Evolutionary conservation across 2,329 filamentous ascomycete genomes (phyloP).

Genomic region (Beauveria medogensis): DNA sequence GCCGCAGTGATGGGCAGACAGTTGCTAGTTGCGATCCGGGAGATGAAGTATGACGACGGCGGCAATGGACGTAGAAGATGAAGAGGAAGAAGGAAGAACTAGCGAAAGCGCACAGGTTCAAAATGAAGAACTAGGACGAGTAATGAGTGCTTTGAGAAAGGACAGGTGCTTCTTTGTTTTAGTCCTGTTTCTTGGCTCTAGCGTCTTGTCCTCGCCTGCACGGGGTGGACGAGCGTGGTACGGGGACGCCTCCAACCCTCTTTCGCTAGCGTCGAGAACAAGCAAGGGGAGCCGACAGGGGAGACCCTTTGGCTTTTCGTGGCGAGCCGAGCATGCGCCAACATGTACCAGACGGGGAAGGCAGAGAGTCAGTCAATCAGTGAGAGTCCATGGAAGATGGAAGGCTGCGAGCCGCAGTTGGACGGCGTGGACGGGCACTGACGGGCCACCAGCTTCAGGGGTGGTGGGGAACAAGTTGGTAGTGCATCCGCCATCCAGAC

Average conservation of each 20-base stretch:
- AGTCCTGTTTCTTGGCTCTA: constrained; percentile 6
- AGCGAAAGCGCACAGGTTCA: background rate
- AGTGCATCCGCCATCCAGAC: background rate
- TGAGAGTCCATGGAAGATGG: background rate
- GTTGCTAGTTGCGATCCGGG: background rate
- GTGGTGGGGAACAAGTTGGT: constrained; percentile 2
- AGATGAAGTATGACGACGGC: background rate
- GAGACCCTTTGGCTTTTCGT: background rate
- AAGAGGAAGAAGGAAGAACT: background rate
- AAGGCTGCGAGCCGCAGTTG: constrained; percentile 5
- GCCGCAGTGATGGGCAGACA: background rate
- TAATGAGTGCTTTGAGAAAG: background rate
- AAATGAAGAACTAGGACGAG: background rate
- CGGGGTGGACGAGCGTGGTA: constrained; percentile 6
- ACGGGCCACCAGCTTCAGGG: constrained; percentile 4
- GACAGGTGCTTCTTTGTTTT: constrained; percentile 7
- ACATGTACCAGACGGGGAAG: background rate
- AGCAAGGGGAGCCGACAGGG: constrained; percentile 2
- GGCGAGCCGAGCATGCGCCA: background rate
- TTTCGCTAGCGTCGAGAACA: background rate
- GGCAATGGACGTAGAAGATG: background rate
- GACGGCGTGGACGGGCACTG: background rate
- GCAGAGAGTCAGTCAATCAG: background rate
- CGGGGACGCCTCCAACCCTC: background rate
- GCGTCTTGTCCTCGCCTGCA: constrained; percentile 1